These are phyloP conservation scores for Choanephora cucurbitarum DNA, from an alignment of 371 early-diverging fungal genomes.

Conservation along the genomic window DNA sequence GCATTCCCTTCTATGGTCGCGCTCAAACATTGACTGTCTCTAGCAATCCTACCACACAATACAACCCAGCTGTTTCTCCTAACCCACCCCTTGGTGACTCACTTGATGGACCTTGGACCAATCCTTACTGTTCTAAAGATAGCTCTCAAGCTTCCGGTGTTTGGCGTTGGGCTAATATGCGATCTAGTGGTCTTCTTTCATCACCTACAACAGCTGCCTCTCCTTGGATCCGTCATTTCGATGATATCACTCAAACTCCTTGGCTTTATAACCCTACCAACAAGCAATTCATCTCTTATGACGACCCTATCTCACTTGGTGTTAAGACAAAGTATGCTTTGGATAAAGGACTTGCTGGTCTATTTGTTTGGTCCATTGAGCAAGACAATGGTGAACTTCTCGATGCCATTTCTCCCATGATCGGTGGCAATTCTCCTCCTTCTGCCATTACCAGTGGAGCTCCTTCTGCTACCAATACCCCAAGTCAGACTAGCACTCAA, in stretches of 20 bases:
- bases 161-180: slow-evolving; percentile 68
- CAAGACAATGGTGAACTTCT: slow-evolving; percentile 59
- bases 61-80: slow-evolving; percentile 36
- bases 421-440: slow-evolving; percentile 11
- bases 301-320: slow-evolving; percentile 58
- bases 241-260: slow-evolving; percentile 58
- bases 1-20: slow-evolving; percentile 67
- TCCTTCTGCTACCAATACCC: slow-evolving; percentile 11
- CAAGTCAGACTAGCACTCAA: background rate
- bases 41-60: slow-evolving; percentile 33
- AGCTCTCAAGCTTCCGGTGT: slow-evolving; percentile 52
- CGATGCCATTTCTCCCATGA: slow-evolving; percentile 30
- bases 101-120: slow-evolving; percentile 57
- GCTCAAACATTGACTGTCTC: slow-evolving; percentile 32
- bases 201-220: slow-evolving; percentile 51
- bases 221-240: slow-evolving; percentile 68
- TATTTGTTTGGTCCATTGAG: slow-evolving; percentile 63
- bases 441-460: slow-evolving; percentile 15
- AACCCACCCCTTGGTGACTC: slow-evolving; percentile 50
- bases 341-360: slow-evolving; percentile 53
- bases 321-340: slow-evolving; percentile 57
- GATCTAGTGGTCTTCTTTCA: slow-evolving; percentile 61
- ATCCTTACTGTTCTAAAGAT: slow-evolving; percentile 47
- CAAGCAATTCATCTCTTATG: slow-evolving; percentile 65
- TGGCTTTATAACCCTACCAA: slow-evolving; percentile 65